These are phyloP conservation scores for Peronospora tabacina DNA, from an alignment of 352 stramenopile genomes.

Conservation along the genomic window DNA sequence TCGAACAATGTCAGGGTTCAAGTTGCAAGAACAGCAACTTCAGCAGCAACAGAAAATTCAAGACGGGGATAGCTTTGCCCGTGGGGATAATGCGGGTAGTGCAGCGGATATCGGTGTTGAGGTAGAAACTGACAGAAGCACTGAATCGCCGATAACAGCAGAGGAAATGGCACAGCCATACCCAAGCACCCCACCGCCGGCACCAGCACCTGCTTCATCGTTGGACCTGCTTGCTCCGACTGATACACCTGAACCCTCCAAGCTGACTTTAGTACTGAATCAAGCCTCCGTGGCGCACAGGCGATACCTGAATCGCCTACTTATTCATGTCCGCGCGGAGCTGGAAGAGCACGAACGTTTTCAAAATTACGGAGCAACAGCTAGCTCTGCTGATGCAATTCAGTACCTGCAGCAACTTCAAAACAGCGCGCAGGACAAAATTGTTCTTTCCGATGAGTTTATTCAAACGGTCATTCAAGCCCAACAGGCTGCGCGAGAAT, in stretches of 20 bases:
- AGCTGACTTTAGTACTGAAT: conserved; percentile 53
- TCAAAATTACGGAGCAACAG: conserved; percentile 59
- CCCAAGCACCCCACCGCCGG: conserved; percentile 20
- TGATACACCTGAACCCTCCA: conserved; percentile 41
- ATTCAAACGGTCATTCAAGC: conserved; percentile 81
- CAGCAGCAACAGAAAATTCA: conserved; percentile 34
- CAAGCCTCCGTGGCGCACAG: conserved; percentile 58
- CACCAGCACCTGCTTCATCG: conserved; percentile 14
- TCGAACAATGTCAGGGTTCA: conserved; percentile 49
- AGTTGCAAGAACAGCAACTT: conserved; percentile 44
- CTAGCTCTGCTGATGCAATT: conserved; percentile 75
- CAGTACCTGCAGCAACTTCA: conserved; percentile 82
- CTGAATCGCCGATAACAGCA: conserved; percentile 14
- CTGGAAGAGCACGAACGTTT: conserved; percentile 75
- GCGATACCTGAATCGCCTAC: conserved; percentile 58
- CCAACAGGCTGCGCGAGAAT: conserved; percentile 71
- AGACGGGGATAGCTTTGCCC: conserved; percentile 19
- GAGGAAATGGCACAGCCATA: conserved; percentile 17
- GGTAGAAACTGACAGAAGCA: conserved; percentile 17
- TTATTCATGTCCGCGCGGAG: conserved; percentile 58
- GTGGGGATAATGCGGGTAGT: conserved; percentile 10
- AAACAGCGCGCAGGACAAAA: conserved; percentile 82
- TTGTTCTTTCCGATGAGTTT: conserved; percentile 78
- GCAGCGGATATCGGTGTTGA: conserved; percentile 28
- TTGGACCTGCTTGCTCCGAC: conserved; percentile 13